phyloP scores from a whole-genome alignment of 306 rosid species.

The Pyrus pyrifolia region DNA sequence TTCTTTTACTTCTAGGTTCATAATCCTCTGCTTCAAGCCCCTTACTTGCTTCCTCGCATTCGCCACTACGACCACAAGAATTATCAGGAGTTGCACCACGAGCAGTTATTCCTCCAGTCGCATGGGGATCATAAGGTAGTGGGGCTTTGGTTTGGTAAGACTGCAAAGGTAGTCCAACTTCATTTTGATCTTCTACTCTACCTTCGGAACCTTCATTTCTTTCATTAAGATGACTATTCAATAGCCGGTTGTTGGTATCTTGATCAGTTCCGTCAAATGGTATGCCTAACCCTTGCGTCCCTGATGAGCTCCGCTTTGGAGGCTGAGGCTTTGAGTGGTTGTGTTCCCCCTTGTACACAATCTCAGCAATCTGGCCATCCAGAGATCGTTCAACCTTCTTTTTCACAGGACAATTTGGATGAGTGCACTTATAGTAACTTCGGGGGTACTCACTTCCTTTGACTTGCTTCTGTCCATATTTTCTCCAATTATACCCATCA shows the following conservation, averaged over 20 bases:
- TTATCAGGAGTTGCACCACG: slow-evolving; percentile 47
- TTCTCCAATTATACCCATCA: slow-evolving; percentile 97
- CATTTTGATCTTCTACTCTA: slow-evolving; percentile 43
- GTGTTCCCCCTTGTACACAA: slow-evolving; percentile 94
- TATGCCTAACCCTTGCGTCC: slow-evolving; percentile 48
- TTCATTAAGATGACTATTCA: slow-evolving; percentile 38
- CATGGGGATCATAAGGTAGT: slow-evolving; percentile 28
- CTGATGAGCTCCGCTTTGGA: slow-evolving; percentile 49
- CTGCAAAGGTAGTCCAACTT: slow-evolving; percentile 23
- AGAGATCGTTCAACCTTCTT: slow-evolving; percentile 93
- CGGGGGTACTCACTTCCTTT: slow-evolving; percentile 93
- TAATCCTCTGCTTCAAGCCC: slow-evolving; percentile 46
- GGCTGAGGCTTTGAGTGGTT: slow-evolving; percentile 83
- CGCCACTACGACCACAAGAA: slow-evolving; percentile 56
- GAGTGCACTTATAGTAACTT: slow-evolving; percentile 91
- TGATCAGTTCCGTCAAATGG: slow-evolving; percentile 41
- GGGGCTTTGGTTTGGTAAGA: slow-evolving; percentile 35
- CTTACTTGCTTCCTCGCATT: slow-evolving; percentile 64
- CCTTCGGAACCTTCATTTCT: slow-evolving; percentile 47
- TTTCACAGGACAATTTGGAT: slow-evolving; percentile 88
- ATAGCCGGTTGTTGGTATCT: slow-evolving; percentile 29
- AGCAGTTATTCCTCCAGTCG: slow-evolving; percentile 20
- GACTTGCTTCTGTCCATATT: slow-evolving; percentile 97
- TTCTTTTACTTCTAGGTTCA: slow-evolving; percentile 59
- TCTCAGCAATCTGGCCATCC: slow-evolving; percentile 86